Percentiles rank a stretch among this genome's conserved stretches.
These are phyloP conservation scores for Calonectria honghensis DNA, from an alignment of 2,329 filamentous ascomycete species.

Conservation along the genomic window DNA sequence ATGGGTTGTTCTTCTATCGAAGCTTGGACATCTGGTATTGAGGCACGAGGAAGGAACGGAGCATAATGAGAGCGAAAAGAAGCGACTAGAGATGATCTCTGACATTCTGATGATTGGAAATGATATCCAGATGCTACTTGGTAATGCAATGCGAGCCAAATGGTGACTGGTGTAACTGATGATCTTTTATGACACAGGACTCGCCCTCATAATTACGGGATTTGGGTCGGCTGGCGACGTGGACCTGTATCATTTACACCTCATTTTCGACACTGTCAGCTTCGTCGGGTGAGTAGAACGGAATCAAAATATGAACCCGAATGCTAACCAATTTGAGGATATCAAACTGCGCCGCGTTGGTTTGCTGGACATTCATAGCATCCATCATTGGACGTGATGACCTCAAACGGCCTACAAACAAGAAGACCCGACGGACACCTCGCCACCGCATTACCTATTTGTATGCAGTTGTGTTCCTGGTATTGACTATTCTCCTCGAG, in stretches of 20 bases:
- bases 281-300: not conserved
- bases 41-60: constrained; percentile 14
- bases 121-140: constrained; percentile 10
- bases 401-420: not conserved
- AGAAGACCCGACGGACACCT: not conserved
- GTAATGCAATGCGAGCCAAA: not conserved
- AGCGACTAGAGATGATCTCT: constrained; percentile 11
- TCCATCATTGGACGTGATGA: not conserved
- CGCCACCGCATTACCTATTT: constrained; percentile 6
- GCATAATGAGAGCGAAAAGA: not conserved
- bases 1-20: constrained; percentile 9
- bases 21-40: not conserved
- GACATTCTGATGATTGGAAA: constrained; percentile 20
- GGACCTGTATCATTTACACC: constrained; percentile 17
- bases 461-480: not conserved
- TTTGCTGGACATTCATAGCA: constrained; percentile 14
- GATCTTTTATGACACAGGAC: not conserved
- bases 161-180: not conserved
- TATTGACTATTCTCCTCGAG: constrained; percentile 4
- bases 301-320: not conserved
- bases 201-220: constrained; percentile 2
- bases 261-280: constrained; percentile 8
- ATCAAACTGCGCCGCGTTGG: constrained; percentile 5
- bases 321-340: not conserved
- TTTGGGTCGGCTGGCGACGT: not conserved